Evolutionary conservation across 495 filamentous ascomycete species (phyloP), one percentile per base, ranked within the genome.

Genomic region (Aspergillus carlsbadensis): DNA sequence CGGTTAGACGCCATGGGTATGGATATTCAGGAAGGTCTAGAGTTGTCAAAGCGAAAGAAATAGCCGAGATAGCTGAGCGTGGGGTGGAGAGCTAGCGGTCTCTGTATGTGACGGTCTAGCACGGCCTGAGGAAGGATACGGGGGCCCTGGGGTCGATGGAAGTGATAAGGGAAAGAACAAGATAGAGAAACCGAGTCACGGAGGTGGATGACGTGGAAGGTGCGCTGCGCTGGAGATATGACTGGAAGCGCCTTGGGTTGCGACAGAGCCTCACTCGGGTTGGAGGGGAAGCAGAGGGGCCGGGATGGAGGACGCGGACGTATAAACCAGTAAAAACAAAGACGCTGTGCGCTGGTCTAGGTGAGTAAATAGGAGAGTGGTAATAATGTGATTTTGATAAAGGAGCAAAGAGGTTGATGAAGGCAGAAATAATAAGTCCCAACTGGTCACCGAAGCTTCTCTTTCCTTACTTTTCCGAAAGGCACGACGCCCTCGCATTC

Each of bases 1-100:
- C 90, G 83, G 54, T 91, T 91, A 34, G 87, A 84, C 46, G 88
- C 75, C 91, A 95, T 96, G 57, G 47, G 22, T 26, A 10, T 26
- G 3, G 14, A 4, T 15, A 11, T 5, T 17, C 2, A 17, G 5
- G 15, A 17, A 14, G 36, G 43, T 10, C 14, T 21, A 22, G 15
- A 35, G 39, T 6, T 22, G 18, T 18, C 37, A 35, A 18, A 43
- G 21, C 15, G 2, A 6, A 15, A 31, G 29, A 15, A 2, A 29
- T 40, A 31, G 46, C 11, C 2, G 14, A 40, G 13, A 31, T 13
- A 45, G 42, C 5, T 42, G 10, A n/a, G 10, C 6, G 15, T 3
- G n/a, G 10, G 8, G 22, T 20, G 41, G 22, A 18, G 34, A 34
- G 37, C 14, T 47, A 36, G 22, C 24, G 34, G 36, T 18, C 51